Conservation (phyloP, 2,329 filamentous ascomycete species). For the Talaromyces albobiverticillius region DNA sequence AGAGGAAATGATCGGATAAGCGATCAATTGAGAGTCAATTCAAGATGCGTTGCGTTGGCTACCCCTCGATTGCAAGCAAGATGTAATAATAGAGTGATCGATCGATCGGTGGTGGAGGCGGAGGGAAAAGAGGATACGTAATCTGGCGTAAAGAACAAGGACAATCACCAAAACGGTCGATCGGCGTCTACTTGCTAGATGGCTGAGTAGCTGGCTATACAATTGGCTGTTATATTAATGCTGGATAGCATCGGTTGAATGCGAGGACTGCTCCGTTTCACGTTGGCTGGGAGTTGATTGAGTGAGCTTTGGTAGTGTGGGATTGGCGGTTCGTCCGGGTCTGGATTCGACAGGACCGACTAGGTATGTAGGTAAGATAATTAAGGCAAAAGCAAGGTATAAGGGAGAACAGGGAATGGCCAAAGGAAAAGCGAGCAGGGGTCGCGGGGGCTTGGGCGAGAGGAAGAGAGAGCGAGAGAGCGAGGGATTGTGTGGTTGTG, state of each 20-base stretch:
- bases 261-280: not conserved
- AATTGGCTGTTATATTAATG: not conserved
- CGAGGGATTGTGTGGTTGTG: not conserved
- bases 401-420: no score
- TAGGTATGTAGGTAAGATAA: no score
- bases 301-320: not conserved
- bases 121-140: conserved; percentile 3
- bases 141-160: not conserved
- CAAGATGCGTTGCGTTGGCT: not conserved
- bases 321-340: not conserved
- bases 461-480: not conserved
- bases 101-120: not conserved
- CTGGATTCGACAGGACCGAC: not conserved
- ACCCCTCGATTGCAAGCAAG: not conserved
- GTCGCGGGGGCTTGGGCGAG: no score
- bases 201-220: not conserved
- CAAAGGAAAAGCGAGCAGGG: no score
- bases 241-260: not conserved
- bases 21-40: not conserved
- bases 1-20: not conserved
- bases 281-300: not conserved
- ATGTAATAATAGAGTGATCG: no score
- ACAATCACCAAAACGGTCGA: not conserved
- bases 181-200: not conserved
- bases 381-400: no score